These are phyloP conservation scores for Clathrospora elynae DNA, from an alignment of 2,329 filamentous ascomycete genomes.

Conservation along the genomic window DNA sequence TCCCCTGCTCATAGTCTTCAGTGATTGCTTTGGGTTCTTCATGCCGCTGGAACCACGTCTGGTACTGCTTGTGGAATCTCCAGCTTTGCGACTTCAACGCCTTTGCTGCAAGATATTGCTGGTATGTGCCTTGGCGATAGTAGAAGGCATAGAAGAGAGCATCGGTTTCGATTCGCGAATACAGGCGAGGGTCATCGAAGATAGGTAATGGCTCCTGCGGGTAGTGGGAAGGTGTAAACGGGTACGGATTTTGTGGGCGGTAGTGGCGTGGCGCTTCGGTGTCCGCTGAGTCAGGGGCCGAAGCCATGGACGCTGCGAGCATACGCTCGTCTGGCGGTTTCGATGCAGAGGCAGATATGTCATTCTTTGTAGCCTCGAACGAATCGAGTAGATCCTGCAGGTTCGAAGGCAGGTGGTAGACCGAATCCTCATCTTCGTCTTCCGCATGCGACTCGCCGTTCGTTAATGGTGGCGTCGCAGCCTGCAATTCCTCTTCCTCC, in stretches of 20 bases:
- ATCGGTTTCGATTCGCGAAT: slow-evolving; percentile 88
- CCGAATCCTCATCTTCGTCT: slow-evolving; percentile 72
- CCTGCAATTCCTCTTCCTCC: slow-evolving; percentile 44
- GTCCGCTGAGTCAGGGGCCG: slow-evolving; percentile 75
- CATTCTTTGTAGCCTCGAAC: slow-evolving; percentile 81
- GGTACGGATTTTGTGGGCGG: slow-evolving; percentile 79
- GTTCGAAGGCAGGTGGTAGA: slow-evolving; percentile 89
- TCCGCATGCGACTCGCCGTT: slow-evolving; percentile 61
- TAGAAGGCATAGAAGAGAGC: slow-evolving; percentile 99
- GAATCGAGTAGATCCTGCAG: slow-evolving; percentile 89
- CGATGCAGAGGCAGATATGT: slow-evolving; percentile 62
- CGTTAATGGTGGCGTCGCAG: slow-evolving; percentile 49
- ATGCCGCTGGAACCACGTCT: slow-evolving; percentile 96
- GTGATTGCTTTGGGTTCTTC: slow-evolving; percentile 99
- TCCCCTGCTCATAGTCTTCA: slow-evolving; percentile 97
- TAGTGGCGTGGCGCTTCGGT: slow-evolving; percentile 83
- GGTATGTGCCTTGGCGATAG: slow-evolving; percentile 94
- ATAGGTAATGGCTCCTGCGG: slow-evolving; percentile 90
- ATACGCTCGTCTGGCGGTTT: slow-evolving; percentile 72
- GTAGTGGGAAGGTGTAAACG: slow-evolving; percentile 76
- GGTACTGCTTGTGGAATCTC: slow-evolving; percentile 99
- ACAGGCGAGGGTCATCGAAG: slow-evolving; percentile 88
- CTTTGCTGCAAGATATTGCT: slow-evolving; percentile 94
- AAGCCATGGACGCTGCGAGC: slow-evolving; percentile 74
- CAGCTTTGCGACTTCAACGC: slow-evolving; percentile 98